Conservation (phyloP, 179 eudicot genomes). For the Carnegiea gigantea region DNA sequence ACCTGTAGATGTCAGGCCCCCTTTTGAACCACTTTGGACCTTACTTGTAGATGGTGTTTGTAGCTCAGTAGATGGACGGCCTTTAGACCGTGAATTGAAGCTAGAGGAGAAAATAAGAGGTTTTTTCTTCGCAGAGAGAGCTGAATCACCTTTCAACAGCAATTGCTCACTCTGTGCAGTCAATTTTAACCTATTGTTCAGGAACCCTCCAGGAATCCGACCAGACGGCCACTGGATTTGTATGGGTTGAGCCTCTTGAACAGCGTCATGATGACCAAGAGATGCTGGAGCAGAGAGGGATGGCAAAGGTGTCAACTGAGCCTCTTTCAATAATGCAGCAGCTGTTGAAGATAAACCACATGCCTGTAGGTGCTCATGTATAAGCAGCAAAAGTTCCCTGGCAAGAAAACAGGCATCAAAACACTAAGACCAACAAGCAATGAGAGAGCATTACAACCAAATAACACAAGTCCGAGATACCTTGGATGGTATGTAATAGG, state of each 20-base stretch:
- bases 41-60: slow-evolving; percentile 44
- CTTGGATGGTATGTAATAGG: slow-evolving; percentile 91
- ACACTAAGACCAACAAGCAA: slow-evolving; percentile 9
- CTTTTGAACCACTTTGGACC: slow-evolving; percentile 39
- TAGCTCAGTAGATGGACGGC: slow-evolving; percentile 38
- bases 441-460: slow-evolving; percentile 2
- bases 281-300: slow-evolving; percentile 65
- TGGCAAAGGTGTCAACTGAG: slow-evolving; percentile 82
- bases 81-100: slow-evolving; percentile 43
- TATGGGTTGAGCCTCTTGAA: slow-evolving; percentile 59
- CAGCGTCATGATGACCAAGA: slow-evolving; percentile 59
- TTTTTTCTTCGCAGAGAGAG: slow-evolving; percentile 59
- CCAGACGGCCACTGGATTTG: slow-evolving; percentile 92
- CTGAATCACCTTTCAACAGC: slow-evolving; percentile 42
- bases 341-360: slow-evolving; percentile 88
- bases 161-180: slow-evolving; percentile 39
- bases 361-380: slow-evolving; percentile 94
- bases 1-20: slow-evolving; percentile 30
- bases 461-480: slow-evolving; percentile 33
- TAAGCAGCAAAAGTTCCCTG: slow-evolving; percentile 92
- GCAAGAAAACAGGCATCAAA: slow-evolving; percentile 18
- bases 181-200: slow-evolving; percentile 43
- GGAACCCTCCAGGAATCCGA: slow-evolving; percentile 59
- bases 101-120: slow-evolving; percentile 52
- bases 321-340: slow-evolving; percentile 74